These are phyloP conservation scores for Solanum chacoense DNA, from an alignment of 305 asterid species.

Conservation along the genomic window DNA sequence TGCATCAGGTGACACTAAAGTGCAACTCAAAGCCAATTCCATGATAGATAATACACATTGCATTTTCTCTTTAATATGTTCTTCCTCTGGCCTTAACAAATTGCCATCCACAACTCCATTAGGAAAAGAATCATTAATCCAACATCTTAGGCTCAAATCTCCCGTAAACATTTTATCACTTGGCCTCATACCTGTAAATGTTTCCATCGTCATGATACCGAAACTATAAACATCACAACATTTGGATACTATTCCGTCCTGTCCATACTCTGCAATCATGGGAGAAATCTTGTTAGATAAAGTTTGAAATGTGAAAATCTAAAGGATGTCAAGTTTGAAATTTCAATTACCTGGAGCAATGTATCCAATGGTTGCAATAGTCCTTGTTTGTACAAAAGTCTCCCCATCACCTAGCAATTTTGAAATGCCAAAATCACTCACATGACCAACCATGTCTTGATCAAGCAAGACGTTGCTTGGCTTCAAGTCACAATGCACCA, in stretches of 20 bases:
- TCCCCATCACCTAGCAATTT: neutral
- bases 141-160: constrained; percentile 16
- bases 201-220: constrained; percentile 34
- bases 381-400: neutral
- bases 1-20: constrained; percentile 17
- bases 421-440: constrained; percentile 6
- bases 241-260: constrained; percentile 28
- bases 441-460: constrained; percentile 4
- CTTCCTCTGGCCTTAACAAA: constrained; percentile 9
- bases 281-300: neutral
- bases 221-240: constrained; percentile 7
- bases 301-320: neutral
- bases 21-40: constrained; percentile 31
- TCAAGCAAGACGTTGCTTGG: constrained; percentile 6
- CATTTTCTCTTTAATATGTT: neutral
- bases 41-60: constrained; percentile 10
- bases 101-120: constrained; percentile 10
- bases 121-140: constrained; percentile 18
- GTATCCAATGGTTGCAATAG: constrained; percentile 6
- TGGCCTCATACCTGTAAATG: constrained; percentile 19
- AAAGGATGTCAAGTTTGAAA: neutral
- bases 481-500: neutral
- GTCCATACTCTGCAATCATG: constrained; percentile 24
- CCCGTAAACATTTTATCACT: constrained; percentile 20
- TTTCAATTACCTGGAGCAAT: constrained; percentile 5